phyloP scores from a whole-genome alignment of 2,329 filamentous ascomycete species.

The Aulographum hederae region DNA sequence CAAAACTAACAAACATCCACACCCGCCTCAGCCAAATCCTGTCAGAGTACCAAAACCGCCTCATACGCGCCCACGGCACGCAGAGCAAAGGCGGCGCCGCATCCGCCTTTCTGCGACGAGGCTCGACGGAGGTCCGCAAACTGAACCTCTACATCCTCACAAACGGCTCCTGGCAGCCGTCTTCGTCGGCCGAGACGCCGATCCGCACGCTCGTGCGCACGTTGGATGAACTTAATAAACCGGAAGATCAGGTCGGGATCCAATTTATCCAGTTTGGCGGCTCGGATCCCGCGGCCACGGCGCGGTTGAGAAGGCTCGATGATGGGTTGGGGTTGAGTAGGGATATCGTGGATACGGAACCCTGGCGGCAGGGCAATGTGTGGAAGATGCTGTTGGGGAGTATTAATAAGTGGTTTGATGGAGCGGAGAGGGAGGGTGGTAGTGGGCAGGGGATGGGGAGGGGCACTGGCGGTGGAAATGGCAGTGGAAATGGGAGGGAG shows the following conservation, averaged over 20 bases:
- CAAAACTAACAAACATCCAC: too few species aligned
- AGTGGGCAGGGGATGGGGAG: too few species aligned
- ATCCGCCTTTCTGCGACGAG: too few species aligned
- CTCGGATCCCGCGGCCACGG: not conserved
- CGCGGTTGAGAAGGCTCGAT: constrained; percentile 1
- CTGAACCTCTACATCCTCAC: constrained; percentile 1
- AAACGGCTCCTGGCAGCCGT: constrained; percentile 2
- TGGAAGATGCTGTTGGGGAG: constrained; percentile 4
- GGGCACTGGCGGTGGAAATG: too few species aligned
- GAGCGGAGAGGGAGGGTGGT: too few species aligned
- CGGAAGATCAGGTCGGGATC: not conserved
- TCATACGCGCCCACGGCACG: not conserved
- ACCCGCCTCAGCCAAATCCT: not conserved
- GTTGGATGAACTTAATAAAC: not conserved
- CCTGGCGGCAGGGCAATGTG: constrained; percentile 1
- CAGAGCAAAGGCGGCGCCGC: not conserved
- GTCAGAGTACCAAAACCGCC: not conserved
- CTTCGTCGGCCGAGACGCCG: not conserved
- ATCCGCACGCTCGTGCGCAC: not conserved
- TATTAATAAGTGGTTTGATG: not conserved
- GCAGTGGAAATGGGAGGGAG: too few species aligned
- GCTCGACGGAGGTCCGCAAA: too few species aligned
- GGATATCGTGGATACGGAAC: constrained; percentile 3
- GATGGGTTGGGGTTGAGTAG: too few species aligned
- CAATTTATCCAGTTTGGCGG: constrained; percentile 3